Conservation (phyloP, 2,329 filamentous ascomycete genomes). For the Diaporthe citriasiana region DNA sequence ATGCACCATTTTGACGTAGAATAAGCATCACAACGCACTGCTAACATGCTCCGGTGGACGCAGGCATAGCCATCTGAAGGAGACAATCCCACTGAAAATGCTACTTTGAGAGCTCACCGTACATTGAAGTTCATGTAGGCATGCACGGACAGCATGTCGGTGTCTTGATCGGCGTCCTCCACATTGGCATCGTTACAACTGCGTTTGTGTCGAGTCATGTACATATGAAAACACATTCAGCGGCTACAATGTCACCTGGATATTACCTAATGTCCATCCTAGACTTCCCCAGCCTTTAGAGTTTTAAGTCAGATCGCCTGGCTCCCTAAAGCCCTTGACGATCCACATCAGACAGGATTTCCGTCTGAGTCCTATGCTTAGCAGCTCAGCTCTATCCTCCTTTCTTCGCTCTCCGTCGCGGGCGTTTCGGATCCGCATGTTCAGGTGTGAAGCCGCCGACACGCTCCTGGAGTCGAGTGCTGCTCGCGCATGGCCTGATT, state of each 20-base stretch:
- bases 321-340: background rate
- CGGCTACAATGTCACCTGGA: background rate
- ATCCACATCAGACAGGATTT: constrained; percentile 8
- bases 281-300: background rate
- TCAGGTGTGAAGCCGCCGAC: constrained; percentile 8
- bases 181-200: constrained; percentile 11
- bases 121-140: background rate
- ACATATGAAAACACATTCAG: background rate
- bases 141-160: constrained; percentile 2
- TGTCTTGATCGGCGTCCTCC: constrained; percentile 25
- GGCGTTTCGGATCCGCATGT: constrained; percentile 24
- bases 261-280: background rate
- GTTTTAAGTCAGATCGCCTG: background rate
- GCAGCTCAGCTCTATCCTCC: background rate
- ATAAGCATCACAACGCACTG: background rate
- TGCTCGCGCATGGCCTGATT: constrained; percentile 19
- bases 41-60: background rate
- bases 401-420: background rate
- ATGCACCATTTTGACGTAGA: background rate
- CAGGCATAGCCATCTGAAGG: background rate
- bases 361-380: background rate
- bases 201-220: constrained; percentile 12
- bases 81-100: background rate
- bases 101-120: constrained; percentile 14
- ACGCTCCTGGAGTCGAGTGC: constrained; percentile 24